These are phyloP conservation scores for Lepidium africanum DNA, from an alignment of 345 rosid species.

Conservation along the genomic window DNA sequence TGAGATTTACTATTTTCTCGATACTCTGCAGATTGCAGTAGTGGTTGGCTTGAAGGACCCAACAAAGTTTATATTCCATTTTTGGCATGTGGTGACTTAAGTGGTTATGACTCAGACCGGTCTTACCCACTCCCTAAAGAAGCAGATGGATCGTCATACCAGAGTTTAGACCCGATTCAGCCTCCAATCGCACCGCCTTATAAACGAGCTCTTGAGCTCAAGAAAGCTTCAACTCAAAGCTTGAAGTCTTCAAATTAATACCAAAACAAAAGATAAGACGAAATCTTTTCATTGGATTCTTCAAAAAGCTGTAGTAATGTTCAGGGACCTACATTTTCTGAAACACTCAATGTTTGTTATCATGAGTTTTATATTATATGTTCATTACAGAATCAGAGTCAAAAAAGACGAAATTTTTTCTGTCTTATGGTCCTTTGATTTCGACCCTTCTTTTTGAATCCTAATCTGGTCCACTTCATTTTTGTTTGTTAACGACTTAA, in stretches of 20 bases:
- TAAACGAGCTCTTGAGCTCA: slow-evolving; percentile 80
- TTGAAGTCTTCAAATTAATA: slow-evolving; percentile 28
- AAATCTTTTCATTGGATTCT: slow-evolving; percentile 46
- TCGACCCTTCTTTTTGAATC: slow-evolving; percentile 19
- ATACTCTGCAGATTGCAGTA: slow-evolving; percentile 66
- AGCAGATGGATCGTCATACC: slow-evolving; percentile 58
- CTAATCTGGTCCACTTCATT: neutral
- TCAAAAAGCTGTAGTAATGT: neutral
- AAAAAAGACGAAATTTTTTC: slow-evolving; percentile 16
- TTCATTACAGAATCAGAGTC: slow-evolving; percentile 3
- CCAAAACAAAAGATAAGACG: slow-evolving; percentile 8
- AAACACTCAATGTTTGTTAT: slow-evolving; percentile 15
- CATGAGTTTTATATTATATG: neutral
- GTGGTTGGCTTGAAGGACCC: slow-evolving; percentile 88
- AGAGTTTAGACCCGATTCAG: slow-evolving; percentile 84
- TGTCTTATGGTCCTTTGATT: slow-evolving; percentile 7
- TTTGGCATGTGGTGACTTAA: slow-evolving; percentile 82
- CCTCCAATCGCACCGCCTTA: slow-evolving; percentile 94
- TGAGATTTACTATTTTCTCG: neutral
- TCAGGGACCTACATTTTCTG: slow-evolving; percentile 17
- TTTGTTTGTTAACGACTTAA: neutral
- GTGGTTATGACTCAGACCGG: slow-evolving; percentile 86
- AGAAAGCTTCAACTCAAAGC: slow-evolving; percentile 73
- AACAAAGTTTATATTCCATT: slow-evolving; percentile 90
- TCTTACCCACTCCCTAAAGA: slow-evolving; percentile 82